A percentile compares a stretch with the other conserved stretches of the same genome.
phyloP scores from a whole-genome alignment of 345 rosid species.

The Aethionema arabicum region DNA sequence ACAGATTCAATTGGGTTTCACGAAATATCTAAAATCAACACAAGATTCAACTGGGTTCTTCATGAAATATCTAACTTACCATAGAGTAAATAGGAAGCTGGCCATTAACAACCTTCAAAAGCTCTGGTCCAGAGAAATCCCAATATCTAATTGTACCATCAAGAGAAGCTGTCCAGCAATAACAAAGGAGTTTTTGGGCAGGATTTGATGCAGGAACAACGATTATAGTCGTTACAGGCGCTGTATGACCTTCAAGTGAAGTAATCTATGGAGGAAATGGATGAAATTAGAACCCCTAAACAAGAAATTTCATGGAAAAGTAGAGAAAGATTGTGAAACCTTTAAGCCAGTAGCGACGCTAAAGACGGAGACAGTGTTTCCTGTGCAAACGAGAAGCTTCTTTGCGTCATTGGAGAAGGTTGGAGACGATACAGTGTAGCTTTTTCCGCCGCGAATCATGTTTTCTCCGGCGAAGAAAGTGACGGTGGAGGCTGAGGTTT shows the following conservation, averaged over 20 bases:
- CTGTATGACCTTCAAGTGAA: conserved; percentile 80
- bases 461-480: conserved; percentile 16
- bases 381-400: conserved; percentile 77
- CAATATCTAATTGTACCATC: conserved; percentile 91
- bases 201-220: conserved; percentile 67
- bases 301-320: not conserved
- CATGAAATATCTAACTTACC: conserved; percentile 37
- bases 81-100: conserved; percentile 68
- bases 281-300: not conserved
- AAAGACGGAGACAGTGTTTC: conserved; percentile 71
- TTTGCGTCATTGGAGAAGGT: conserved; percentile 94
- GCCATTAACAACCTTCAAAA: conserved; percentile 63
- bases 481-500: conserved; percentile 22
- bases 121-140: conserved; percentile 81
- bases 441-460: conserved; percentile 84
- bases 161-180: conserved; percentile 93
- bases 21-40: too few relatives aligned
- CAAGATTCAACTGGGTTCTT: not conserved
- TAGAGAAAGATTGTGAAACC: conserved; percentile 36
- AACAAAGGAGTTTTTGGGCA: conserved; percentile 54
- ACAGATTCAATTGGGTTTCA: too few relatives aligned
- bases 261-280: conserved; percentile 40
- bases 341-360: conserved; percentile 82
- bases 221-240: conserved; percentile 65
- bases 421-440: conserved; percentile 68